Percentiles rank a stretch among this genome's conserved stretches.
These are phyloP conservation scores for Astrephomene gubernaculifera DNA, from an alignment of 139 green algal species.

Conservation along the genomic window DNA sequence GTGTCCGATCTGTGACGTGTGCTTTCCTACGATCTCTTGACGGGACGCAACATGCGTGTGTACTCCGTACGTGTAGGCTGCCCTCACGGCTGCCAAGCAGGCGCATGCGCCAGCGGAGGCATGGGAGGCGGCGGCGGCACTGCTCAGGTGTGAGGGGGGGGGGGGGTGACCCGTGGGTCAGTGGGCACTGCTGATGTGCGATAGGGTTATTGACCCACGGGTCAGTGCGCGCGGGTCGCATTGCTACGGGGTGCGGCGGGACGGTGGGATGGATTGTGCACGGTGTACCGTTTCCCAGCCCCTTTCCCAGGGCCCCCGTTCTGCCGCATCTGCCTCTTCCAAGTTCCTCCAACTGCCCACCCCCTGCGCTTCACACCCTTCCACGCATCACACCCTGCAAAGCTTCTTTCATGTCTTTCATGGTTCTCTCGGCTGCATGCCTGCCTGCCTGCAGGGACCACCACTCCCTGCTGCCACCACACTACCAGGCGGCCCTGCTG, in stretches of 20 bases:
- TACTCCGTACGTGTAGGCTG: no score
- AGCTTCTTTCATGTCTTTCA: neutral
- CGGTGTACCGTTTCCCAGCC: no score
- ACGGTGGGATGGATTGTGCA: no score
- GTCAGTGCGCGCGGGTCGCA: neutral
- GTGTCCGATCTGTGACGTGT: no score
- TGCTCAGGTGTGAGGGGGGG: conserved; percentile 64
- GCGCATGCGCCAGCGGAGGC: conserved; percentile 62
- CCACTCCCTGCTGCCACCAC: conserved; percentile 43
- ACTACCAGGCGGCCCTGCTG: conserved; percentile 67
- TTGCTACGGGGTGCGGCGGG: no score
- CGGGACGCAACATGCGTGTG: no score
- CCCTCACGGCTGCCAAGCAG: conserved; percentile 45
- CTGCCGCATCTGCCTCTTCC: no score
- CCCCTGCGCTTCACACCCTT: no score
- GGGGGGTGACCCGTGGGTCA: neutral
- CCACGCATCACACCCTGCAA: no score
- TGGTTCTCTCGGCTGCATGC: neutral
- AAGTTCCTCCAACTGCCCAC: no score
- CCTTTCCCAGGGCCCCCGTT: no score
- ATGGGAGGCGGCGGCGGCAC: conserved; percentile 77
- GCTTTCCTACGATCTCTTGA: no score
- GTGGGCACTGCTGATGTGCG: neutral
- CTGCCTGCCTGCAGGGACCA: conserved; percentile 55
- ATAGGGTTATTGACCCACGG: neutral